Evolutionary conservation across 148 eudicot genomes (phyloP).

Genomic region (Fagopyrum homotropicum): DNA sequence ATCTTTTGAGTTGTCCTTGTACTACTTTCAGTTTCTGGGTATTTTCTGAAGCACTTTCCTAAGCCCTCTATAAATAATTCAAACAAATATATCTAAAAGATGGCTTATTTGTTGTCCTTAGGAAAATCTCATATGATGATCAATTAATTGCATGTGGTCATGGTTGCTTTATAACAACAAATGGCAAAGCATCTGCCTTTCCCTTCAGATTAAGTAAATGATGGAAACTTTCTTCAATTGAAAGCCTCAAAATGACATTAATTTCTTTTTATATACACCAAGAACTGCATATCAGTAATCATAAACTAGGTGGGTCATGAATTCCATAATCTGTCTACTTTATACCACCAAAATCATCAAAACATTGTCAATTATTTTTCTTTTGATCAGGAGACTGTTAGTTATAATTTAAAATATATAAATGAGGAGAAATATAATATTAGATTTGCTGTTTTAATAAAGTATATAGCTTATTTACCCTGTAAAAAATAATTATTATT

Average conservation of each 20-base stretch:
- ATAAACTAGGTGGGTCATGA: conserved; percentile 5
- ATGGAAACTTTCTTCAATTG: not conserved
- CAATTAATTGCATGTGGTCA: conserved; percentile 6
- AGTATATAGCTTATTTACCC: no score
- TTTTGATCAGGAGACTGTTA: no score
- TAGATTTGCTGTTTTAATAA: no score
- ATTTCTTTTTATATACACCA: not conserved
- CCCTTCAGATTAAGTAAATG: not conserved
- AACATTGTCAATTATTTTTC: no score
- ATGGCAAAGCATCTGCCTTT: conserved; percentile 9
- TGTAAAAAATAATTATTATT: no score
- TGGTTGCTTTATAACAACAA: conserved; percentile 1
- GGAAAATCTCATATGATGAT: not conserved
- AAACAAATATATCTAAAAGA: not conserved
- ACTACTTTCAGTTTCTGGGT: not conserved
- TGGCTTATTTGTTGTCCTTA: not conserved
- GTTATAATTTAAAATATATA: no score
- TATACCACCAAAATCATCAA: not conserved
- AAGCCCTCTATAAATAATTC: not conserved
- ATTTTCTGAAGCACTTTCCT: not conserved
- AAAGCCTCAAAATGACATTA: not conserved
- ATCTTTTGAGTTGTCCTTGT: not conserved
- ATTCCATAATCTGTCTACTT: conserved; percentile 1
- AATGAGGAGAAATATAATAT: no score
- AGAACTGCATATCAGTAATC: conserved; percentile 1